Base-by-base conservation (phyloP, 352 stramenopile genomes). In the Thalassiosira allenii region DNA sequence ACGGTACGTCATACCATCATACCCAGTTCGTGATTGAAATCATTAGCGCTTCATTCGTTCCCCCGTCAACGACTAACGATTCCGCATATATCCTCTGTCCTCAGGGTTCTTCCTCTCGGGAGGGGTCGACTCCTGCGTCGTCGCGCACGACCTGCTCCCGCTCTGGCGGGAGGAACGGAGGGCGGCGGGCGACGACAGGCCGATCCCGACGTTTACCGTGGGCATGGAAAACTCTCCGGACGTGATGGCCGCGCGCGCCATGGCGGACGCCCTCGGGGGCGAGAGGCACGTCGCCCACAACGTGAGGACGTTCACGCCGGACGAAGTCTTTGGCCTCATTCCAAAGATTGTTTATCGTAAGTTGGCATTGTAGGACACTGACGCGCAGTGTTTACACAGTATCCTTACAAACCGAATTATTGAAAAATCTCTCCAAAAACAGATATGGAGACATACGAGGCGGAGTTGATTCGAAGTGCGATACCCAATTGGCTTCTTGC, bases 401-500 rank as follows among this genome's bases (percentile, higher is more conserved):
- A n/a, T n/a, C n/a, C n/a, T n/a, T n/a, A n/a, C n/a, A n/a, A n/a
- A n/a, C n/a, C n/a, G n/a, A n/a, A n/a, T n/a, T n/a, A n/a, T n/a
- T n/a, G n/a, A n/a, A n/a, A n/a, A n/a, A n/a, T n/a, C n/a, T n/a
- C n/a, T n/a, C n/a, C n/a, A n/a, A n/a, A n/a, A n/a, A n/a, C n/a
- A n/a, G n/a, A 98, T 86, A 88, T 98, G 53, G 96, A 98, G 85
- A 98, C 95, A 58, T 98, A 98, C 83, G 96, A 98, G 71, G 95
- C 97, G 20, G 97, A 96, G 64, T 96, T 97, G 2, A 97, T 98
- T 73, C 95, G 96, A 56, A 96, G 95, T 20, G 96, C 95, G 2
- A 98, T 96, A 54, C 96, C 96, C 17, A 98, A 98, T 93, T 98
- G 97, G 88, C 86, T 98, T 54, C 96, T 98, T 88, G 94, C 96